Percentiles rank a stretch among this genome's conserved stretches.
These are phyloP conservation scores for Coemansia umbellata DNA, from an alignment of 192 early-diverging fungal genomes.

Conservation along the genomic window DNA sequence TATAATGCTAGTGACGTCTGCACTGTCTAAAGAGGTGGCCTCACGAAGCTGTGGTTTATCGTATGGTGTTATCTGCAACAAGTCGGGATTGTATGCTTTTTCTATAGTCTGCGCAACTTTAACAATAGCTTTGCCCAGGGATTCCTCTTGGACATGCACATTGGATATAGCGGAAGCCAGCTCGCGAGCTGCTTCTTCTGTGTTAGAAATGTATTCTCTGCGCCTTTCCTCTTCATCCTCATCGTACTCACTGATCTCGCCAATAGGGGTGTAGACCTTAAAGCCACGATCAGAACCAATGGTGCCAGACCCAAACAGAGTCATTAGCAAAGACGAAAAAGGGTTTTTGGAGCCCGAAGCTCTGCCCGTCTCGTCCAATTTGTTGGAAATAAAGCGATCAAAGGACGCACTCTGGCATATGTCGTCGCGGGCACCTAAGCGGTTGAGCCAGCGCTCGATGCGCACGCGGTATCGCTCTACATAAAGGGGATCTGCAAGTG, in stretches of 20 bases:
- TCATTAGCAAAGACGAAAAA: slow-evolving; percentile 37
- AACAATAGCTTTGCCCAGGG: slow-evolving; percentile 30
- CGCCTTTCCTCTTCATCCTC: slow-evolving; percentile 47
- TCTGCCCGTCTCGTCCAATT: slow-evolving; percentile 22
- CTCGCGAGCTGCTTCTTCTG: slow-evolving; percentile 25
- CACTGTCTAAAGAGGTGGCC: background rate
- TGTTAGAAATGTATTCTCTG: slow-evolving; percentile 34
- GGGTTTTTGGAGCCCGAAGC: slow-evolving; percentile 22
- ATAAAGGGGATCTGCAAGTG: slow-evolving; percentile 10
- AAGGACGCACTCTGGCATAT: slow-evolving; percentile 32
- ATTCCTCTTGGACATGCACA: slow-evolving; percentile 35
- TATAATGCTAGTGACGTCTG: no score
- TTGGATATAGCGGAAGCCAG: slow-evolving; percentile 23
- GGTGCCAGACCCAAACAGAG: slow-evolving; percentile 24
- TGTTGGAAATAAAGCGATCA: slow-evolving; percentile 34
- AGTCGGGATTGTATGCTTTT: slow-evolving; percentile 19
- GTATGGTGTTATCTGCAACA: background rate
- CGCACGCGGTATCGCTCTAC: slow-evolving; percentile 36
- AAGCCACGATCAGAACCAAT: slow-evolving; percentile 17
- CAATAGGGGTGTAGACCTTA: slow-evolving; percentile 32
- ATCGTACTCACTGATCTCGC: slow-evolving; percentile 44
- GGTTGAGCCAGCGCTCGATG: slow-evolving; percentile 50
- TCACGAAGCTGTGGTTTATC: background rate
- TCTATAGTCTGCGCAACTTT: slow-evolving; percentile 26
- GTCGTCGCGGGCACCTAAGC: slow-evolving; percentile 37